These are phyloP conservation scores for Dunaliella primolecta DNA, from an alignment of 139 green algal species.

Conservation along the genomic window DNA sequence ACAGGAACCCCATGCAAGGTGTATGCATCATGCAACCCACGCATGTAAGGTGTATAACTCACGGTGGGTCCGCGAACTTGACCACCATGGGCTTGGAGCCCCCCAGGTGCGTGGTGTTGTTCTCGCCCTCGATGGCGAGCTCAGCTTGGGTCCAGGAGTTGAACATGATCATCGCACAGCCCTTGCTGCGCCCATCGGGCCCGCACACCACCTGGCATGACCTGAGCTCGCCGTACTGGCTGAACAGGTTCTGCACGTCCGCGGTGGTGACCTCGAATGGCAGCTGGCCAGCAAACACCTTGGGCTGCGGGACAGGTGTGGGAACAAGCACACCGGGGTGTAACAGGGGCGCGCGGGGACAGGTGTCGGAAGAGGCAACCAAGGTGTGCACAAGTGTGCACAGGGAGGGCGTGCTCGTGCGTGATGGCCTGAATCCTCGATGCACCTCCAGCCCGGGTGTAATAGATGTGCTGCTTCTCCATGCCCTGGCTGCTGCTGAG, in stretches of 20 bases:
- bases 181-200: conserved; percentile 63
- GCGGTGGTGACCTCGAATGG: conserved; percentile 55
- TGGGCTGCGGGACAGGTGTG: too few species aligned
- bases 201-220: conserved; percentile 65
- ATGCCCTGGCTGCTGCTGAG: too few species aligned
- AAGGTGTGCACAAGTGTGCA: too few species aligned
- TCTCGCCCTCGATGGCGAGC: conserved; percentile 59
- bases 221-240: conserved; percentile 64
- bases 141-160: conserved; percentile 64
- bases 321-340: too few species aligned
- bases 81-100: conserved; percentile 62
- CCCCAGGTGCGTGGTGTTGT: conserved; percentile 56
- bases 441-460: too few species aligned
- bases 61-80: conserved; percentile 79
- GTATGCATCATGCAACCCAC: too few species aligned
- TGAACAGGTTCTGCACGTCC: conserved; percentile 70
- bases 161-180: conserved; percentile 84
- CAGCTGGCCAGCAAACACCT: conserved; percentile 66
- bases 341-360: too few species aligned
- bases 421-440: too few species aligned
- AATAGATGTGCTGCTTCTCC: too few species aligned
- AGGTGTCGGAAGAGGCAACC: too few species aligned
- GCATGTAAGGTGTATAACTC: too few species aligned
- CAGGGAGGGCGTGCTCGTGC: too few species aligned
- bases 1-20: not conserved